Conservation (phyloP, 2,329 filamentous ascomycete species). For the Fusarium sp. region DNA sequence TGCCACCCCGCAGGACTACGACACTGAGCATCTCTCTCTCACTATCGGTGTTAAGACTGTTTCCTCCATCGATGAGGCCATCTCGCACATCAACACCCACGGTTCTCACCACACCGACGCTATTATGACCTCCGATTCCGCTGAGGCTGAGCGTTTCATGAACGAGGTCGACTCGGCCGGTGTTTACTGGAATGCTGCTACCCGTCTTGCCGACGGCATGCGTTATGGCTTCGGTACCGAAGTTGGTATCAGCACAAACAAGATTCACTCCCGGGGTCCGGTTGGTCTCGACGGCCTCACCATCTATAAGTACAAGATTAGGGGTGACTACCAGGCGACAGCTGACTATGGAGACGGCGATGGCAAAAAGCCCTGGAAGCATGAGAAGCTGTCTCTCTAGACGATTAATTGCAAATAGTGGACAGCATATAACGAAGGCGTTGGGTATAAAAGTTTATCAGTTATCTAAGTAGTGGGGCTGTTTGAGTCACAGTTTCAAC, state of each 20-base stretch:
- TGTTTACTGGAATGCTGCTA: constrained; percentile 97
- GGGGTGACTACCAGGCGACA: constrained; percentile 86
- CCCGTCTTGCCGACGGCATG: constrained; percentile 95
- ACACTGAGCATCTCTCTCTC: constrained; percentile 90
- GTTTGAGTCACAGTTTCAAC: constrained; percentile 11
- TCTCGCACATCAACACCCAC: constrained; percentile 91
- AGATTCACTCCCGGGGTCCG: constrained; percentile 93
- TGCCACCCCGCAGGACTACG: constrained; percentile 78
- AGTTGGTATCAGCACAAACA: constrained; percentile 98
- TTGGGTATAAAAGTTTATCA: constrained; percentile 37
- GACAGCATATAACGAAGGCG: constrained; percentile 16
- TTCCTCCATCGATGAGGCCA: constrained; percentile 74
- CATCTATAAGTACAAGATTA: constrained; percentile 96
- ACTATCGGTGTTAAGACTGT: constrained; percentile 88
- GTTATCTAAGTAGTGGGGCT: constrained; percentile 11
- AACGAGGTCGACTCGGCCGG: constrained; percentile 87
- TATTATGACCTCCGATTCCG: constrained; percentile 80
- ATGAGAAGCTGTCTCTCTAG: constrained; percentile 66
- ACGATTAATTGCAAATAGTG: neutral
- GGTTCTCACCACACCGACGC: constrained; percentile 94
- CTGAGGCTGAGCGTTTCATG: constrained; percentile 85
- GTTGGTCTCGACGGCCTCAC: constrained; percentile 95
- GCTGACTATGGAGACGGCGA: constrained; percentile 77
- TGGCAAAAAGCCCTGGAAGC: constrained; percentile 70
- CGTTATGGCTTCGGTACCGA: constrained; percentile 97